Evolutionary conservation across 2,329 filamentous ascomycete species (phyloP).

Genomic region (Penicillium italicum): DNA sequence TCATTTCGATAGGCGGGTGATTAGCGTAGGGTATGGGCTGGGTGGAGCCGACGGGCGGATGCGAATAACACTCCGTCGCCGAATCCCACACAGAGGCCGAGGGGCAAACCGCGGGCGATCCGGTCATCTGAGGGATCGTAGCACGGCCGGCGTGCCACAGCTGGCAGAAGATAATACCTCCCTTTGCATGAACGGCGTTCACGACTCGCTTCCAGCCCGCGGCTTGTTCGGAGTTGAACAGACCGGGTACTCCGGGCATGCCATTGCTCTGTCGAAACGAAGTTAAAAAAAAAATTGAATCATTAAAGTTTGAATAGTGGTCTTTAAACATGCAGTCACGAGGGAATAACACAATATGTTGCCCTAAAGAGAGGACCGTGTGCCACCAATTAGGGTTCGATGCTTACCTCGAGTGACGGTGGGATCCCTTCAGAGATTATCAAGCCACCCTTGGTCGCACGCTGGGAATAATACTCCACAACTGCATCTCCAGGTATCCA

Average conservation of each 20-base stretch:
- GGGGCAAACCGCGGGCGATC: conserved; percentile 36
- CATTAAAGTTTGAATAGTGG: not conserved
- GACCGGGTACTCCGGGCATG: conserved; percentile 37
- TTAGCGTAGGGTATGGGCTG: conserved; percentile 41
- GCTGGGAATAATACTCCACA: conserved; percentile 42
- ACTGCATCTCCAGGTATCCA: conserved; percentile 48
- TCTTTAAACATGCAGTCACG: not conserved
- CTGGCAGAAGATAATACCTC: conserved; percentile 46
- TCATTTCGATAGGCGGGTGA: conserved; percentile 45
- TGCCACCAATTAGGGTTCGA: not conserved
- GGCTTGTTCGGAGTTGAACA: conserved; percentile 42
- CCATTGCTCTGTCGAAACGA: conserved; percentile 33
- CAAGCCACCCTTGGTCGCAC: conserved; percentile 36
- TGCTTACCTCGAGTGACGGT: conserved; percentile 38
- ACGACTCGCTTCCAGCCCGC: conserved; percentile 51
- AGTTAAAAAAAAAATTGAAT: conserved; percentile 7
- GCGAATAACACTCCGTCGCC: conserved; percentile 42
- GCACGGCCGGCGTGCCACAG: conserved; percentile 48
- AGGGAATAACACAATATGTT: not conserved
- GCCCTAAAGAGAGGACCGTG: not conserved
- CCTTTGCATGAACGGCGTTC: conserved; percentile 50
- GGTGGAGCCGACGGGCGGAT: conserved; percentile 38
- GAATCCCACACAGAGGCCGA: conserved; percentile 48
- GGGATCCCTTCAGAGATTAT: conserved; percentile 40
- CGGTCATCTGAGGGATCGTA: conserved; percentile 43